Base-by-base conservation (phyloP, 495 filamentous ascomycete species). In the Xylaria castorea region DNA sequence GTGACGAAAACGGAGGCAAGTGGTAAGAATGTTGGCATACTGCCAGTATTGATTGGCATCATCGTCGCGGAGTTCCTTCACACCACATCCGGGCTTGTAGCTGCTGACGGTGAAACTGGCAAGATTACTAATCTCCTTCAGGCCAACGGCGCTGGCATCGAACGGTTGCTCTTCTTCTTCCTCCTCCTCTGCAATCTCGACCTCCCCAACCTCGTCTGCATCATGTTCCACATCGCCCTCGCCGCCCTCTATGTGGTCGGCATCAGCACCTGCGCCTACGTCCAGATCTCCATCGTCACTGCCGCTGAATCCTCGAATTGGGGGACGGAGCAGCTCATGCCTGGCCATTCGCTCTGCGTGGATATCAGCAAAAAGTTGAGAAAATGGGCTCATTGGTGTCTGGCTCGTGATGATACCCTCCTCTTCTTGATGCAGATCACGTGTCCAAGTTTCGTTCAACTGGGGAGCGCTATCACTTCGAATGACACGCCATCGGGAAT, bases 51-150 rank as follows among this genome's bases (percentile, higher is more conserved):
- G 89, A 61, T 86, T 82, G 3, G 92, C 89, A 57, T 94, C 92
- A 30, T 94, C 92, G 78, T 90, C 88, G 27, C 94, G 91, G 30
- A 99, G 90, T 74, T 95, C 93, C 40, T 91, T 87, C 57, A 97
- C 91, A 46, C 94, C 94, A 79, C 92, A 97, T 68, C 94, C 94
- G 1, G 95, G 96, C 83, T 98, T 98, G 79, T 90, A 90, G 73
- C 92, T 95, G 73, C 90, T 92, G 71, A 98, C 94, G 18, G 93
- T 95, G 89, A 96, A 98, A 64, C 92, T 94, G 30, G 95, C 96
- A 48, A 99, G 90, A 69, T 95, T 94, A 74, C 93, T 95, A 82
- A 98, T 98, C 78, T 98, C 95, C 78, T 94, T 94, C 63, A 97
- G 87, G 38, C 88, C 89, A 38, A 83, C 61, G n/a, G 83, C 78